Base-by-base conservation (phyloP, 306 rosid species). In the Pyrus betulifolia region DNA sequence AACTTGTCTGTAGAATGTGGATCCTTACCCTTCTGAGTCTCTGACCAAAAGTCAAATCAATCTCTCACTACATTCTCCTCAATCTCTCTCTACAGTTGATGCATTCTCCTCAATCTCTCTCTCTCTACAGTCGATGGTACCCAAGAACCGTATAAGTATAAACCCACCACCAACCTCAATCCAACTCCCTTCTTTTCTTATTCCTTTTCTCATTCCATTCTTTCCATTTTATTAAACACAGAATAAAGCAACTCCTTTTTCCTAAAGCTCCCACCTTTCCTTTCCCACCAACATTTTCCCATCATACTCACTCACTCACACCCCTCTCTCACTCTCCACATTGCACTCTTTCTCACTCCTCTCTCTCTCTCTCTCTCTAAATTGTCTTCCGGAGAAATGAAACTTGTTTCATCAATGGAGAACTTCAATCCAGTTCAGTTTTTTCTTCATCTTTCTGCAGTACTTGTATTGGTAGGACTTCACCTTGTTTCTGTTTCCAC, bases 21-120 rank as follows among this genome's bases (percentile, higher is more conserved):
- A 86, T 60, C 87, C 96, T 77, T 76, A 4, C 8, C 38, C 85
- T 81, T 77, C 89, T 38, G 10, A 38, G 42, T 6, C 40, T 35
- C 42, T 91, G 96, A 93, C 97, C 90, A 85, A 85, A 84, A 86
- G 86, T 86, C 88, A 84, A 80, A 81, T 89, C 86, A 67, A 51
- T 82, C 78, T 54, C 62, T 75, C 75, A 28, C 55, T 19, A 74
- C 65, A 64, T 70, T 85, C 82, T 74, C 46, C 66, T 15, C 73
- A n/a, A 40, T 69, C 33, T 57, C 65, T 31, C 69, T 14, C 80
- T 35, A 35, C 40, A 35, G 40, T 35, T 6, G 40, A 35, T 35
- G 27, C 40, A 35, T 35, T 35, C 40, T 35, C 40, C 40, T 35
- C 40, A 35, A 6, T 12, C 73, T 33, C 71, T 70, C 40, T 52